A percentile compares a stretch with the other conserved stretches of the same genome.
phyloP scores from a whole-genome alignment of 495 filamentous ascomycete genomes.

The Penicillium arizonense region DNA sequence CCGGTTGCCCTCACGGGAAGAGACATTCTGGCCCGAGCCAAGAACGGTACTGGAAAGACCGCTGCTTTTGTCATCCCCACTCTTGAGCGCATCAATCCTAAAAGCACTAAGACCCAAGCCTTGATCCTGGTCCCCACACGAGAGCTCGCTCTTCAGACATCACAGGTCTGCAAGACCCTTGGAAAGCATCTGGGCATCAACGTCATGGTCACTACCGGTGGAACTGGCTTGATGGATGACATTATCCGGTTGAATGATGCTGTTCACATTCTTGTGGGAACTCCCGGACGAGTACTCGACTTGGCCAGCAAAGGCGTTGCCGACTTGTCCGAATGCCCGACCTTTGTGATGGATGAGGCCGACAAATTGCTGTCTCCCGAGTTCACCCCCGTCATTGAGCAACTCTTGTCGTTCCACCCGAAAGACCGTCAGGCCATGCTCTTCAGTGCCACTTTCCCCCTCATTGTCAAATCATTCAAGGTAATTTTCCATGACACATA shows the following conservation, averaged over 20 bases:
- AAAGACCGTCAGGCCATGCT: conserved; percentile 98
- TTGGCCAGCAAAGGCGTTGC: conserved; percentile 92
- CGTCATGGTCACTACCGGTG: conserved; percentile 98
- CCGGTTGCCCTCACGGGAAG: conserved; percentile 92
- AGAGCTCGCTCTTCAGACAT: conserved; percentile 98
- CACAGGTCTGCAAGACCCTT: conserved; percentile 96
- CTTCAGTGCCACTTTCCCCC: conserved; percentile 94
- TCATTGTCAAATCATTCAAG: conserved; percentile 96
- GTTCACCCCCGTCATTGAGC: conserved; percentile 96
- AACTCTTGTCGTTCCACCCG: conserved; percentile 87
- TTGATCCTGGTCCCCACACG: conserved; percentile 94
- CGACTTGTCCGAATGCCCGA: conserved; percentile 92
- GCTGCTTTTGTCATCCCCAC: conserved; percentile 97
- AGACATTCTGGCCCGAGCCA: conserved; percentile 94
- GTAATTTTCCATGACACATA: conserved; percentile 27
- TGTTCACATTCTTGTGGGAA: conserved; percentile 97
- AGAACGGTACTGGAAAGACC: conserved; percentile 98
- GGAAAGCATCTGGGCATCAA: conserved; percentile 96
- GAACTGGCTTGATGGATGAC: conserved; percentile 91
- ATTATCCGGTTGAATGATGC: conserved; percentile 92
- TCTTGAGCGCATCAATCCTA: conserved; percentile 92
- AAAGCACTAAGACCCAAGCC: conserved; percentile 90
- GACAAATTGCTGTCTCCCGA: conserved; percentile 96
- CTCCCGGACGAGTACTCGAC: conserved; percentile 92
- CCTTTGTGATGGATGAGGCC: conserved; percentile 99